phyloP scores from a whole-genome alignment of 1,139 yeast genomes.

The Kodamaea sp. region DNA sequence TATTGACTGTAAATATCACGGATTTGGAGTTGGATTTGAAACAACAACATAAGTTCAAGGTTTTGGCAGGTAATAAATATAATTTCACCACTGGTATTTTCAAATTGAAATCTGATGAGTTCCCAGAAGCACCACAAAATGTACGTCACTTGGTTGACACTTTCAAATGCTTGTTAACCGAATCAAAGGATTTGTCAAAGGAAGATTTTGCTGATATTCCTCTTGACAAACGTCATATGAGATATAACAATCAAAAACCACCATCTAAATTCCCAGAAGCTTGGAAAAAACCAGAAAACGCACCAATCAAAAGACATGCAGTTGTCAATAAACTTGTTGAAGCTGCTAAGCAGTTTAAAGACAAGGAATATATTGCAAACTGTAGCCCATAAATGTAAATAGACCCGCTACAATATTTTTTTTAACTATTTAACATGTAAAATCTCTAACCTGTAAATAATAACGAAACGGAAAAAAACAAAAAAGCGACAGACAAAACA shows the following conservation, averaged over 20 bases:
- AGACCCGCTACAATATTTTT: not conserved
- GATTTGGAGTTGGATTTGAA: slow-evolving; percentile 51
- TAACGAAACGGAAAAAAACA: too few species aligned
- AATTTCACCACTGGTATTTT: slow-evolving; percentile 57
- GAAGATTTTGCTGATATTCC: slow-evolving; percentile 76
- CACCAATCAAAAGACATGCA: slow-evolving; percentile 41
- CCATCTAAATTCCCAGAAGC: slow-evolving; percentile 60
- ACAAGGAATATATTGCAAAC: slow-evolving; percentile 26
- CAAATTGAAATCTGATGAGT: slow-evolving; percentile 60
- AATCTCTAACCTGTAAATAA: too few species aligned
- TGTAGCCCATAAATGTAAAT: slow-evolving; percentile 23
- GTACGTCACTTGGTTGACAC: slow-evolving; percentile 68
- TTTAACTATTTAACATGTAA: too few species aligned
- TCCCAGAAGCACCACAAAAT: slow-evolving; percentile 80
- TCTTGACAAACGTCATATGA: slow-evolving; percentile 70
- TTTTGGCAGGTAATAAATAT: slow-evolving; percentile 77
- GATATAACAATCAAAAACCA: slow-evolving; percentile 41
- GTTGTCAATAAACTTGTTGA: slow-evolving; percentile 35
- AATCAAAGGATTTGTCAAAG: slow-evolving; percentile 57
- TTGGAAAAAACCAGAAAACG: slow-evolving; percentile 80
- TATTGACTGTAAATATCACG: slow-evolving; percentile 49
- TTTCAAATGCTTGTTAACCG: slow-evolving; percentile 56
- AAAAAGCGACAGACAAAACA: too few species aligned
- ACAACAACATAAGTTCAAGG: slow-evolving; percentile 69
- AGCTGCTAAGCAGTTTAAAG: slow-evolving; percentile 32